Evolutionary conservation across 352 stramenopile genomes (phyloP).

Genomic region (Globisporangium okanoganense): DNA sequence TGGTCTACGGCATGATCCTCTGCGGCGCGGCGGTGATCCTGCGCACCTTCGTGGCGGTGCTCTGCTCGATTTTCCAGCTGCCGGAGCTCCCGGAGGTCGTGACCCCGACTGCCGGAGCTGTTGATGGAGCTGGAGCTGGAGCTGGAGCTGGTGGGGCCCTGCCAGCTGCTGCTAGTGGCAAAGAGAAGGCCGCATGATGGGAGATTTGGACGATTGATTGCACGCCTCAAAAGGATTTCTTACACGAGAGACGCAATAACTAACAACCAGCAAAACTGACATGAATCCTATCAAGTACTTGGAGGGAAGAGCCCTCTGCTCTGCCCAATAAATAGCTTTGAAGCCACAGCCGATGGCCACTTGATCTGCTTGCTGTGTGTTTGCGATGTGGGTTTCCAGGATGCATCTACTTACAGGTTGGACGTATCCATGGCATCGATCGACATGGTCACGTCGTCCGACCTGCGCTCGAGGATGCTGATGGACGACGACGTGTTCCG

Average conservation of each 20-base stretch:
- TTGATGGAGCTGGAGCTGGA: too few species aligned
- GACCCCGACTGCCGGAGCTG: background rate
- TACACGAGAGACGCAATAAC: background rate
- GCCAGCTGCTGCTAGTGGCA: background rate
- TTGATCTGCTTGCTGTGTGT: background rate
- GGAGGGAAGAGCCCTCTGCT: background rate
- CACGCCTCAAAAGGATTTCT: background rate
- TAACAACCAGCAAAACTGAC: background rate
- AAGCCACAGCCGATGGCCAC: background rate
- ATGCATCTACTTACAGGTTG: conserved; percentile 5
- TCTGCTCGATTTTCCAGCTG: conserved; percentile 63
- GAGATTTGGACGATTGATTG: background rate
- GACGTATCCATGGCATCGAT: conserved; percentile 22
- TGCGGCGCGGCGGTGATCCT: conserved; percentile 80
- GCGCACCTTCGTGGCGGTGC: conserved; percentile 66
- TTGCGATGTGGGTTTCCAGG: background rate
- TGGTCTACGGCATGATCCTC: conserved; percentile 83
- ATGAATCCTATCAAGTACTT: background rate
- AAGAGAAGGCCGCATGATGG: conserved; percentile 3
- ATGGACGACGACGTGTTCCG: conserved; percentile 17
- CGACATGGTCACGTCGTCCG: conserved; percentile 14
- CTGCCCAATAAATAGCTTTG: conserved; percentile 5
- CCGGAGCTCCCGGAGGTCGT: conserved; percentile 1
- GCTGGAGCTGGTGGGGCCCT: background rate
- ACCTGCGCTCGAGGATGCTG: conserved; percentile 21